Evolutionary conservation across 1,284 basidiomycete species (phyloP).

Genomic region (Sphagnurus paluster): DNA sequence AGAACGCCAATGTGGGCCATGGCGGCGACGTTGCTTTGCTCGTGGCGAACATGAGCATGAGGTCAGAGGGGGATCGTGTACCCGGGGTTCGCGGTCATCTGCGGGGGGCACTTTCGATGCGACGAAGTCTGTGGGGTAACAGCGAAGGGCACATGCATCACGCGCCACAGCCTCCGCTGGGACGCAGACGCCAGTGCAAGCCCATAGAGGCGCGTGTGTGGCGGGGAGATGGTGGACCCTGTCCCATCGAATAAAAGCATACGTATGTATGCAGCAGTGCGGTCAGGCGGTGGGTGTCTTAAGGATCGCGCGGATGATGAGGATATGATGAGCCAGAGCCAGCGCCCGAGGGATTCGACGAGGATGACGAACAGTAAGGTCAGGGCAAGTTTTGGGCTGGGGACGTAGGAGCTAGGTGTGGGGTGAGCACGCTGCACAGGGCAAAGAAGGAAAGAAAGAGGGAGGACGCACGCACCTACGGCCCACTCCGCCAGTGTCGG

Average conservation of each 20-base stretch:
- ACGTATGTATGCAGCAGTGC: slow-evolving; percentile 77
- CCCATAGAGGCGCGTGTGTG: slow-evolving; percentile 77
- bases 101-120: slow-evolving; percentile 72
- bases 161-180: slow-evolving; percentile 78
- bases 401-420: no score
- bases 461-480: slow-evolving; percentile 57
- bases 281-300: slow-evolving; percentile 75
- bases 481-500: slow-evolving; percentile 78
- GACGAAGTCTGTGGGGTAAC: slow-evolving; percentile 73
- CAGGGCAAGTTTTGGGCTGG: no score
- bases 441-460: slow-evolving; percentile 74
- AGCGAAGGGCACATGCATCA: neutral
- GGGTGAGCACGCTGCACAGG: slow-evolving; percentile 77
- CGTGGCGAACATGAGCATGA: slow-evolving; percentile 69
- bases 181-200: slow-evolving; percentile 67
- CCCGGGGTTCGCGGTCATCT: slow-evolving; percentile 57
- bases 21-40: slow-evolving; percentile 57
- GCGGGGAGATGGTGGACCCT: slow-evolving; percentile 75
- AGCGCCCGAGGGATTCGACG: no score
- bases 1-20: slow-evolving; percentile 46
- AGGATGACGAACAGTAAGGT: no score
- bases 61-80: slow-evolving; percentile 72
- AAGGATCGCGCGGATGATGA: slow-evolving; percentile 77
- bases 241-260: slow-evolving; percentile 75
- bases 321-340: no score